Percentiles rank a stretch among this genome's conserved stretches.
Evolutionary conservation across 139 green algal genomes (phyloP).

Genomic region (Chlorella sp.): DNA sequence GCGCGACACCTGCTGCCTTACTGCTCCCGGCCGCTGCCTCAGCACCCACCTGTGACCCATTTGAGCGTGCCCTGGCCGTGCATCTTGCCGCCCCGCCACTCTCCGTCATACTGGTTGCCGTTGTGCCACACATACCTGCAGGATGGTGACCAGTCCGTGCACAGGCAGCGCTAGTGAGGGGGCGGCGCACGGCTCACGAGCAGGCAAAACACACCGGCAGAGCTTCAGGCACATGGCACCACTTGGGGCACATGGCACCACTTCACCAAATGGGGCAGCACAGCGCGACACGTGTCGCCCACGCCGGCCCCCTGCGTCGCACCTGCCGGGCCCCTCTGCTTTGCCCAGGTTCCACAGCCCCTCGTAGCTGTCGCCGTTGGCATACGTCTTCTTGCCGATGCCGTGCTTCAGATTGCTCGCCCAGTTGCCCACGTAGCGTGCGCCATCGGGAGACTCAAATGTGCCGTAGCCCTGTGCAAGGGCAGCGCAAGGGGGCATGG

Average conservation of each 20-base stretch:
- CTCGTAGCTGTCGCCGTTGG: constrained; percentile 84
- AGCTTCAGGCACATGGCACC: too few species aligned
- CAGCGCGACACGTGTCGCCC: too few species aligned
- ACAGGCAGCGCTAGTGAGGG: too few species aligned
- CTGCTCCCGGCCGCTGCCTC: not conserved
- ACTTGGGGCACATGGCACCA: too few species aligned
- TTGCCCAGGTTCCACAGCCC: constrained; percentile 65
- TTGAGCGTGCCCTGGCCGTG: constrained; percentile 72
- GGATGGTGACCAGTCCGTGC: too few species aligned
- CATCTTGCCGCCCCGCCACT: constrained; percentile 81
- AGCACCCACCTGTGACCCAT: constrained; percentile 63
- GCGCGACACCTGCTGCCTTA: too few species aligned
- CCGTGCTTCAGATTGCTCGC: constrained; percentile 77
- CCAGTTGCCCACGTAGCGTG: constrained; percentile 81
- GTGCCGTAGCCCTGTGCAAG: constrained; percentile 74
- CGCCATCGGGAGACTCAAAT: constrained; percentile 73
- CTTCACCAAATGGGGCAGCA: too few species aligned
- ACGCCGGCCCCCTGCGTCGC: not conserved
- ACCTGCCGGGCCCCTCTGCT: constrained; percentile 42
- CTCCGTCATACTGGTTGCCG: constrained; percentile 88
- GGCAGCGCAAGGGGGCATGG: not conserved
- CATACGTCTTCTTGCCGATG: constrained; percentile 81
- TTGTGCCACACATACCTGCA: constrained; percentile 78
- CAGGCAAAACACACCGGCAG: too few species aligned
- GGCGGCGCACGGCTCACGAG: too few species aligned